Evolutionary conservation across 1,284 basidiomycete species (phyloP), one percentile per base, ranked within the genome.

Genomic region (Malassezia dermatis): DNA sequence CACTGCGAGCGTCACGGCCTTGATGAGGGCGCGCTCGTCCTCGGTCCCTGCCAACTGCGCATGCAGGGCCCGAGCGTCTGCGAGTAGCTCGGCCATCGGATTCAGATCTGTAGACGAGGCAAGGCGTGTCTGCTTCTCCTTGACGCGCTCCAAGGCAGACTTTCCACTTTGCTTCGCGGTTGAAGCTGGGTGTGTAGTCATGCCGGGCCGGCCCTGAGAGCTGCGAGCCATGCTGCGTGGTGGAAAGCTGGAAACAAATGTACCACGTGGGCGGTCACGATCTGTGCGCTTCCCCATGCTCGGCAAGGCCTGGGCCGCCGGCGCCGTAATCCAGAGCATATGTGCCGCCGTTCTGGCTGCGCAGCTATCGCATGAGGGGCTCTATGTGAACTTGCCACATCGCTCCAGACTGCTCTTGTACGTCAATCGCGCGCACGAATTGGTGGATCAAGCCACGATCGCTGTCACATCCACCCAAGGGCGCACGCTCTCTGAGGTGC

Each of bases 81-180:
- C 34, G 13, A 52, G 24, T 7, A 57, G 45, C 28, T 51, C 44
- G 3, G 50, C 44, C n/a, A 57, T 17, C 2, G 55, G 49, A 19
- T 57, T 57, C 8, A 57, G 26, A 23, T 57, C 50, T n/a, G 55
- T 57, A 4, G 55, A 52, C 5, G 31, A 27, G 1, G 55, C 49
- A 8, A 57, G 44, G 17, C 26, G 37, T 30, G 37, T 31, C 40
- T 57, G 55, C 41, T 47, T 26, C 31, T 35, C 50, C 35, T 52
- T 47, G 26, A 57, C 50, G 34, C 50, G 24, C 28, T 47, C 49
- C 24, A 57, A n/a, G 15, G 54, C 42, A 21, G 37, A 19, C 19
- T 39, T 39, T 4, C 37, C 8, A 21, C 10, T 8, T 19, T 21
- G 37, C 37, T 8, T 21, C 19, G 8, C 19, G 5, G 4, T 2